A percentile compares a stretch with the other conserved stretches of the same genome.
Evolutionary conservation across 2,329 filamentous ascomycete genomes (phyloP).

Genomic region (Microcera coccophila): DNA sequence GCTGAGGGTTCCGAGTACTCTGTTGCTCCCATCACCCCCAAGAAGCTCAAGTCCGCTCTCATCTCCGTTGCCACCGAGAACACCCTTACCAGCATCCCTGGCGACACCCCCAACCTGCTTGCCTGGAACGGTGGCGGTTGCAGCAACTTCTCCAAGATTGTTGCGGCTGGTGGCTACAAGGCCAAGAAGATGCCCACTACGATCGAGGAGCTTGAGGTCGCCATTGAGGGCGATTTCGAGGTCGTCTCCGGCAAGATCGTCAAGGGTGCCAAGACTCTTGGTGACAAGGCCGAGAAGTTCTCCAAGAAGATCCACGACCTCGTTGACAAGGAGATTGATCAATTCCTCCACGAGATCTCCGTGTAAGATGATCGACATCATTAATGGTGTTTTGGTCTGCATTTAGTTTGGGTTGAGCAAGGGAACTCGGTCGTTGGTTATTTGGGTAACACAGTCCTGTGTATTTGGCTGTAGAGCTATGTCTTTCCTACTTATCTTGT

Average conservation of each 20-base stretch:
- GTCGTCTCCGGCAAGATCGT: constrained; percentile 53
- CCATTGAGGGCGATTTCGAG: constrained; percentile 59
- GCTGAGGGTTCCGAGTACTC: constrained; percentile 85
- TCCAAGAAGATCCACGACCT: constrained; percentile 60
- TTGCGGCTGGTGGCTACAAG: constrained; percentile 69
- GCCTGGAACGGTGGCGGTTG: constrained; percentile 98
- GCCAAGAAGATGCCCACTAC: constrained; percentile 46
- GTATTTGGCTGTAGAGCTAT: constrained; percentile 15
- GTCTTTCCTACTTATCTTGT: constrained; percentile 16
- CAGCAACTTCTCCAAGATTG: constrained; percentile 83
- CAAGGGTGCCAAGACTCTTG: constrained; percentile 50
- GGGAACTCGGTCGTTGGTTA: constrained; percentile 16
- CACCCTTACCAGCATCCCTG: constrained; percentile 76
- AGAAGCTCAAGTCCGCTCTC: constrained; percentile 87
- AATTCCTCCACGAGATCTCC: constrained; percentile 53
- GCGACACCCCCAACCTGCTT: constrained; percentile 85
- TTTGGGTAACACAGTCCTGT: constrained; percentile 27
- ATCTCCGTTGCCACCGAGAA: constrained; percentile 77
- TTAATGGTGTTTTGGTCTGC: constrained; percentile 22
- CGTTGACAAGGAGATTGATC: constrained; percentile 58
- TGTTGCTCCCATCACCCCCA: constrained; percentile 82
- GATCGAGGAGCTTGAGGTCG: constrained; percentile 59
- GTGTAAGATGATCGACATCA: constrained; percentile 31
- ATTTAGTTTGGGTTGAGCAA: constrained; percentile 25
- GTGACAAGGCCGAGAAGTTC: constrained; percentile 57